Base-by-base conservation (phyloP, 306 rosid species). In the Inga leiocalycina region DNA sequence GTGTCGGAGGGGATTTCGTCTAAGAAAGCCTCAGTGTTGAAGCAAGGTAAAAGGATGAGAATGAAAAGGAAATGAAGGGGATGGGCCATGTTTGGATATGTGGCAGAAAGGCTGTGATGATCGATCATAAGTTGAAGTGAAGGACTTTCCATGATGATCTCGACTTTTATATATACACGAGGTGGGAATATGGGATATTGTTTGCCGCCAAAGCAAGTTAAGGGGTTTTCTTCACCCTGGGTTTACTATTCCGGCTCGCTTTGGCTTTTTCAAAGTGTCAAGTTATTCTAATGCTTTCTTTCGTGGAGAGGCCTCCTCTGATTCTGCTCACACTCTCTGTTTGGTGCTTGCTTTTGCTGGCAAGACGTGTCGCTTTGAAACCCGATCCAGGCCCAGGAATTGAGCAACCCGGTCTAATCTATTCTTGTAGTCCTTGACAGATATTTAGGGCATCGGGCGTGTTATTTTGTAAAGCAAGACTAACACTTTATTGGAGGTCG, bases 201-300 rank as follows among this genome's bases (percentile, higher is more conserved):
- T 70, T 80, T 86, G 82, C 79, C 24, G 76, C 39, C 80, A 41
- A 83, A 85, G 90, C 54, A 80, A 85, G 89, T 45, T 71, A 81
- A 68, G 72, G 62, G 13, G 67, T 56, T 85, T 74, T 80, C 83
- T 88, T 90, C 72, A 82, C 86, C 88, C 78, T 8, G 77, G 78
- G 84, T 80, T 79, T 61, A 37, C 62, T 27, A 82, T 85, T 85
- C 80, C 56, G 3, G 37, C 6, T n/a, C 81, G 77, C 85, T 81
- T 89, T 80, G 76, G 64, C 66, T 5, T 59, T 59, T 59, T 87
- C 89, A 77, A 74, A 81, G 86, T 74, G 22, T 34, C 89, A 90
- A 81, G 86, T 89, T 84, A 88, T 88, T 78, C 89, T 12, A 82
- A 88, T 93, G 88, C 98, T 89, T 91, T 90, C 97, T 84, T 89